Evolutionary conservation across 1,284 basidiomycete genomes (phyloP).

Genomic region (Butyriboletus regius): DNA sequence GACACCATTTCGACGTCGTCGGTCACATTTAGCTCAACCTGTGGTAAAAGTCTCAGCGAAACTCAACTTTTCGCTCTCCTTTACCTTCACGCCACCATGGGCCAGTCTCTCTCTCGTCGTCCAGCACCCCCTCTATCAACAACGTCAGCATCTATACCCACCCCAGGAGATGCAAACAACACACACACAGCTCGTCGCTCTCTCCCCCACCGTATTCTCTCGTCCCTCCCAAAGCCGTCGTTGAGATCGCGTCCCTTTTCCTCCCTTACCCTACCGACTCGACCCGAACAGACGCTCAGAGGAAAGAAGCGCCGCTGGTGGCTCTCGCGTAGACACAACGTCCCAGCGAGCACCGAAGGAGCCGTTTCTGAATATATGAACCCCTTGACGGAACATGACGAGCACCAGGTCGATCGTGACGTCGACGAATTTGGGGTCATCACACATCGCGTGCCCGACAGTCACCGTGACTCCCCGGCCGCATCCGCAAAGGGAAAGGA

Average conservation of each 20-base stretch:
- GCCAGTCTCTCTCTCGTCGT: slow-evolving; percentile 26
- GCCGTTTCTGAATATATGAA: slow-evolving; percentile 9
- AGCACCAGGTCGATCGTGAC: slow-evolving; percentile 27
- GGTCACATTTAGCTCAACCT: background rate
- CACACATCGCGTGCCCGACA: slow-evolving; percentile 29
- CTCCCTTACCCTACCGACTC: slow-evolving; percentile 20
- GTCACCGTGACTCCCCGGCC: slow-evolving; percentile 20
- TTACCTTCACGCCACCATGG: slow-evolving; percentile 18
- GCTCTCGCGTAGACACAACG: slow-evolving; percentile 29
- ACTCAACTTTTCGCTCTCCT: background rate
- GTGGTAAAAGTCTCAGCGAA: background rate
- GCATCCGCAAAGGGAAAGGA: slow-evolving; percentile 28
- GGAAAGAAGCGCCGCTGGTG: slow-evolving; percentile 37
- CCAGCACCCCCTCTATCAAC: slow-evolving; percentile 6
- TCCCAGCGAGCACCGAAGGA: slow-evolving; percentile 6
- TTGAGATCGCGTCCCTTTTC: slow-evolving; percentile 16
- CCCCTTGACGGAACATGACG: slow-evolving; percentile 22
- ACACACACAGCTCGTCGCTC: slow-evolving; percentile 13
- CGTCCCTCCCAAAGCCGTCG: slow-evolving; percentile 24
- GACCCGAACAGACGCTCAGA: slow-evolving; percentile 23
- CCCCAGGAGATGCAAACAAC: slow-evolving; percentile 5
- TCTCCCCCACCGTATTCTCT: slow-evolving; percentile 25
- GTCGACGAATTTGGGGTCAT: slow-evolving; percentile 31
- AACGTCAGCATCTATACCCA: slow-evolving; percentile 3
- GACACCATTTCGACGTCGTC: slow-evolving; percentile 7